Evolutionary conservation across 1,284 basidiomycete genomes (phyloP).

Genomic region (Coniferiporia sulphurascens): DNA sequence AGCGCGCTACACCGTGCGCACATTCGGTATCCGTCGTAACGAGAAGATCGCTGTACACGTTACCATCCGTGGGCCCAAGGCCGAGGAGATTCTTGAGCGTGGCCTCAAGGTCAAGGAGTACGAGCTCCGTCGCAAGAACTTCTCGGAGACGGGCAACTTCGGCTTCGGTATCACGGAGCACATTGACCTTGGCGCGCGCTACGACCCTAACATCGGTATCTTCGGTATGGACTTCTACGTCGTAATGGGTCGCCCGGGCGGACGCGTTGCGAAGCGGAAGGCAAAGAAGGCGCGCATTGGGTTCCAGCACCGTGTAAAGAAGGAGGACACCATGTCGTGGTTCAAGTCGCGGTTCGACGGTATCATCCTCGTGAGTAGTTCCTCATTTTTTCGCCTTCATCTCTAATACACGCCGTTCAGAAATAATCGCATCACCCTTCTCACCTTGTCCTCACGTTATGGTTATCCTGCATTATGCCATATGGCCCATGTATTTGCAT

Average conservation of each 20-base stretch:
- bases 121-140: conserved; percentile 91
- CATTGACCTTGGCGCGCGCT: conserved; percentile 98
- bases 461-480: conserved; percentile 11
- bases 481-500: conserved; percentile 15
- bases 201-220: conserved; percentile 96
- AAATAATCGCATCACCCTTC: conserved; percentile 14
- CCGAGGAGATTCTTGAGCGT: conserved; percentile 99
- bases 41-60: conserved; percentile 99
- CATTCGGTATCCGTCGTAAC: conserved; percentile 99
- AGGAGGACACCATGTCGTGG: conserved; percentile 94
- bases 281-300: conserved; percentile 87
- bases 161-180: conserved; percentile 98
- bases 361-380: conserved; percentile 76
- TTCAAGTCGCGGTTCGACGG: conserved; percentile 99
- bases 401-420: neutral
- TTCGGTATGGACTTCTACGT: conserved; percentile 99
- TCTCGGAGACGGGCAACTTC: conserved; percentile 98
- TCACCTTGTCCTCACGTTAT: conserved; percentile 4
- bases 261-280: conserved; percentile 90
- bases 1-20: conserved; percentile 99
- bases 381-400: neutral
- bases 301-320: conserved; percentile 82
- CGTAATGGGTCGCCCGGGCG: conserved; percentile 95
- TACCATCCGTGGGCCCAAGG: conserved; percentile 98
- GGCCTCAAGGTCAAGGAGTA: conserved; percentile 99